Evolutionary conservation across 2,329 filamentous ascomycete species (phyloP), one percentile per base, ranked within the genome.

Genomic region (Colletotrichum camelliae): DNA sequence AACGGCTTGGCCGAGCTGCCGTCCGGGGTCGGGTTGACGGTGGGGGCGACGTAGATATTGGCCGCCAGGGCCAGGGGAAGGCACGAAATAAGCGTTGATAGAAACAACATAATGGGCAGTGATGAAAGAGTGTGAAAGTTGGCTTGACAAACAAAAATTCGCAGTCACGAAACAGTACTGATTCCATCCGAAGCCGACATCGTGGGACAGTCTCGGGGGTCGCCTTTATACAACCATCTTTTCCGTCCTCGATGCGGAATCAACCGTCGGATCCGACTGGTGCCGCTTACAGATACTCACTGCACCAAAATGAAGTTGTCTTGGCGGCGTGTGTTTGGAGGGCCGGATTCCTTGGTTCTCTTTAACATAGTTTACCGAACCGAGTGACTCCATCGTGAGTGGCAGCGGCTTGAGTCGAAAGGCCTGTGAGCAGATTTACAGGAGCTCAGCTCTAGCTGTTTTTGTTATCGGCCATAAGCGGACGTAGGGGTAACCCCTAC

Each of bases 11-110:
- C 79, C 18, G 85, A 80, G 1, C 83, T 84, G n/a, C 87, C 87
- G 5, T 82, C 77, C 33, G 80, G 82, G 24, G 79, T 82, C 16
- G 84, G 84, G 58, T 79, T 82, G 13, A 87, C 88, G 1, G 81
- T 84, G 1, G 87, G 86, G 1, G 87, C 85, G 21, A 89, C 88
- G 77, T 86, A 89, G 74, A 88, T 84, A 33, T 86, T 84, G 13
- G 81, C 80, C 24, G 81, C 82, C 72, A 75, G 75, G 60, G 67
- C 67, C 67, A 74, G 12, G n/a, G 75, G 58, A 6, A 77, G 75
- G 2, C 67, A 74, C 13, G 68, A 67, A 35, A 75, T n/a, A 31
- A 77, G 18, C 10, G 66, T 21, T 24, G 66, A 43, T 8, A 70
- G 57, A 12, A 73, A 33, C 39, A 73, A 55, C 71, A 73, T 73